Evolutionary conservation across 768 basidiomycete species (phyloP), one percentile per base, ranked within the genome.

Genomic region (Serendipita vermifera): DNA sequence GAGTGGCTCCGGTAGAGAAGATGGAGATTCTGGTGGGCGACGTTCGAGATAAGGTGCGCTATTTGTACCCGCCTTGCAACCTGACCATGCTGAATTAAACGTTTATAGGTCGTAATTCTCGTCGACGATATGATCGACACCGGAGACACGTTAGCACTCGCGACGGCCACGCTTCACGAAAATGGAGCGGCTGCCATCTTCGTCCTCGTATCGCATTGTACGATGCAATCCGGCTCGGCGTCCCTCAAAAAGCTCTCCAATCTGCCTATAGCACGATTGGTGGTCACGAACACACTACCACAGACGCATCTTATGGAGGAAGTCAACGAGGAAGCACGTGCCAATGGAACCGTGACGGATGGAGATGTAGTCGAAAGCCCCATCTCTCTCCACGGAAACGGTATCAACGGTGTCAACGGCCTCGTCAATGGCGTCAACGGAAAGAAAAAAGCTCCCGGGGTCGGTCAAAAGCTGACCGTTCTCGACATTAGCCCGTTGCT

Each of bases 101-200:
- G 46, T 20, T 14, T 20, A 4, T 56, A 91, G 86, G 78, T 92
- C 55, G 92, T 88, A 35, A 89, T 99, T 65, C 77, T 99, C 41
- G 89, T 99, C 32, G 96, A 99, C 67, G 96, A 99, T 66, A 98
- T 99, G 94, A 85, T 96, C 64, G 96, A 99, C 67, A 90, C 89
- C 3, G 94, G 93, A 11, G 77, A 75, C 33, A 98, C 96, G n/a
- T 75, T 98, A 27, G 74, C 80, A 13, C 72, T 94, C 13, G 96
- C 96, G 9, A 82, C 82, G 5, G 79, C 80, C 40, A 87, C 89
- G n/a, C 74, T 99, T 41, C 74, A 83, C 48, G 91, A 96, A 63
- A 85, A 85, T 58, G 96, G 96, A 20, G 94, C 92, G 3, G 85
- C 78, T 64, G 77, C 81, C 17, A 82, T 94, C 3, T 81, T 91